Evolutionary conservation across 225 moss, liverwort and hornwort species (phyloP), one percentile per base, ranked within the genome.

Genomic region (Bryoerythrophyllum caledonicum): DNA sequence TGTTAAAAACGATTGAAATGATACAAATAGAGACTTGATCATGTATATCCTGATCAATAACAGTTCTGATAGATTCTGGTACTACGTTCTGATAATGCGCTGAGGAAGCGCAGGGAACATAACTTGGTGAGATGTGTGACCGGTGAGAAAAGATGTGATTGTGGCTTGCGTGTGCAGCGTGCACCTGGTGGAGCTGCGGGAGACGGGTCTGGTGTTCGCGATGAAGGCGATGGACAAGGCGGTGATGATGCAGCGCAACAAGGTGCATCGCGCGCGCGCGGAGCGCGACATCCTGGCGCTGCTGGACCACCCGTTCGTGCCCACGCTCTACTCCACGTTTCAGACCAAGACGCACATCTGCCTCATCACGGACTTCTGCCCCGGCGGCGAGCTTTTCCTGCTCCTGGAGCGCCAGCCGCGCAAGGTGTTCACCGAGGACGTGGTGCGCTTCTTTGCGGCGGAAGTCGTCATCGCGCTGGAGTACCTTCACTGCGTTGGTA

Each of bases 221-320:
- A 96, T 96, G 96, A 96, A 96, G 74, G 96, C 96, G 12, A 96
- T 96, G 96, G 96, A 96, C 77, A 94, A 96, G 78, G 60, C 78
- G 69, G 91, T 92, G 77, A 96, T 94, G 96, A 84, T 96, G 65
- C 87, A 81, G 14, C 86, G 96, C 0, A 96, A 96, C 73, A 96
- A 96, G 87, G 93, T 96, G 62, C 96, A 96, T 56, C 91, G 96
- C 24, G 96, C 92, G n/a, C 88, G 94, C 3, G 91, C 92, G 13
- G 94, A 96, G 83, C 67, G 96, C 52, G 94, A 96, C 74, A 96
- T 96, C 75, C 60, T 96, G 17, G 88, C 89, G 12, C 80, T 89
- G 26, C 83, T 94, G 88, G 96, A 96, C 67, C 96, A 96, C 73
- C 96, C 96, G 0, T 96, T 94, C 64, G 70, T 96, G 54, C 94